phyloP scores from a whole-genome alignment of 2,329 filamentous ascomycete species.

The Stachybotrys echinatus region DNA sequence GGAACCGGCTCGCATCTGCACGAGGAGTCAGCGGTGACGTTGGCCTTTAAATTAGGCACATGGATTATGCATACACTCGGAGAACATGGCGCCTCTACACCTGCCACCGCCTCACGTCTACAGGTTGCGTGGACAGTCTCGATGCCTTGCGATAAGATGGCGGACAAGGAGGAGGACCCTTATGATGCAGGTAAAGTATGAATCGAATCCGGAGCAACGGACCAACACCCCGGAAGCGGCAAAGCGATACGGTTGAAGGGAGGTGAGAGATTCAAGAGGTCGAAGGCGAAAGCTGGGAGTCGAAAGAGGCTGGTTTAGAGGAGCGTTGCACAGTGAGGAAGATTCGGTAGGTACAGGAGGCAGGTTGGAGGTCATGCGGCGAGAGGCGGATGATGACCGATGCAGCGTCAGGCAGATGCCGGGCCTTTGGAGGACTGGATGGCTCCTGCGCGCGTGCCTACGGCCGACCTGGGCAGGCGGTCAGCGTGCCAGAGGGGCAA shows the following conservation, averaged over 20 bases:
- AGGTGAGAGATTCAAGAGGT: not conserved
- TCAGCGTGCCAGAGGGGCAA: not conserved
- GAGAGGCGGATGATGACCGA: slow-evolving; percentile 8
- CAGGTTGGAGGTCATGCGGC: slow-evolving; percentile 4
- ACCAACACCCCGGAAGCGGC: not conserved
- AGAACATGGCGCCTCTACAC: slow-evolving; percentile 42
- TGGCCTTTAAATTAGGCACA: not conserved
- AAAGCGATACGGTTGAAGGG: no score
- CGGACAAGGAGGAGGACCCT: slow-evolving; percentile 10
- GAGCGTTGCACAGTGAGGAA: not conserved
- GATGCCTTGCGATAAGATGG: slow-evolving; percentile 5
- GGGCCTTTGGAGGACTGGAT: not conserved
- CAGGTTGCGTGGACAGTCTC: not conserved
- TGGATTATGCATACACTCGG: slow-evolving; percentile 67
- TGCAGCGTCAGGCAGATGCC: slow-evolving; percentile 3
- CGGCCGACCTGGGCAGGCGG: not conserved
- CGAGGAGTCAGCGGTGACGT: slow-evolving; percentile 5
- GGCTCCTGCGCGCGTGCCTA: not conserved
- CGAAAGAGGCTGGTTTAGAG: not conserved
- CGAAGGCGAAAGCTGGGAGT: not conserved
- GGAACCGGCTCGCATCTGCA: slow-evolving; percentile 89
- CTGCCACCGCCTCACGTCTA: slow-evolving; percentile 25
- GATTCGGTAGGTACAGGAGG: not conserved
- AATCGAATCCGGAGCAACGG: slow-evolving; percentile 5
- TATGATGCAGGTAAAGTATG: slow-evolving; percentile 9